Base-by-base conservation (phyloP, 116 monocot genomes). In the Cymodocea nodosa region DNA sequence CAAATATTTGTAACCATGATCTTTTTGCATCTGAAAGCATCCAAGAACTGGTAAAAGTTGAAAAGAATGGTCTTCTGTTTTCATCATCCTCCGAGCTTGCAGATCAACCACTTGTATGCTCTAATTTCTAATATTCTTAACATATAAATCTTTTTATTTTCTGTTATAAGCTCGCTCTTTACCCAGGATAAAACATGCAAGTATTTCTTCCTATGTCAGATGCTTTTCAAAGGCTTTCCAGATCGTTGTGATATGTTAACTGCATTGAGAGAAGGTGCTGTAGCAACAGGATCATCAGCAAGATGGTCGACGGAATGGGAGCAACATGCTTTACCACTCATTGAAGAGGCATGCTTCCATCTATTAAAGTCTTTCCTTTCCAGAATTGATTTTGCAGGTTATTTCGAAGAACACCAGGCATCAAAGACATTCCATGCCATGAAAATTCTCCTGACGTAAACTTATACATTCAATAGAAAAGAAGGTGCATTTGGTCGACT, bases 41-140 rank as follows among this genome's bases (percentile, higher is more conserved):
- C 50, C 34, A 85, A 57, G 95, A 90, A 59, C 95, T 90, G 56
- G 82, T 95, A 15, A 85, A 90, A 75, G 90, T 80, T 62, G 83
- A 78, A 50, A 70, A 81, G 61, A 95, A 90, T 76, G 95, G 95
- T 5, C 81, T 97, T 78, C 79, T 97, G 12, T 97, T 97, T 67
- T 97, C 91, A 54, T 80, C 87, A 23, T 71, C 91, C 59, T 88
- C 87, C 35, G 91, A 90, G 77, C 91, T 97, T 62, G 97, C 91
- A 59, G 88, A 97, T 73, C 81, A 97, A 77, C 78, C 90, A 66
- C 77, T 97, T 81, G 91, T 97, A 74, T 74, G 68, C 15, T 60
- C 69, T 60, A 62, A 4, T 39, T 15, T 54, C 55, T n/a, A 17
- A 4, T 56, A 1, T 15, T 58, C 24, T 44, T 8, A 22, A 49